phyloP scores from a whole-genome alignment of 2,329 filamentous ascomycete genomes.

The Diaporthe capsici region DNA sequence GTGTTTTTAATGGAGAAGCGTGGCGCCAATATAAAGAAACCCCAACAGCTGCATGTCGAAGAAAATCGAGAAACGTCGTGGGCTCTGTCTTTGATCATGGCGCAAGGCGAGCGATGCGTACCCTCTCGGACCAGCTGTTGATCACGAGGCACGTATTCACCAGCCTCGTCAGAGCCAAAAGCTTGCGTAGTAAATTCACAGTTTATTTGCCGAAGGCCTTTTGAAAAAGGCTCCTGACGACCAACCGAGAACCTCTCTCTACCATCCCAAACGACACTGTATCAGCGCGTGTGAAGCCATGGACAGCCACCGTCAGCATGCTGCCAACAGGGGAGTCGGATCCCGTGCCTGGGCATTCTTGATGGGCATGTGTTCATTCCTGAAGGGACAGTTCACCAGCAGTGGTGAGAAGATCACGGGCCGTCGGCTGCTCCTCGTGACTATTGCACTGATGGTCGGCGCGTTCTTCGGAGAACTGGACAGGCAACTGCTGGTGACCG shows the following conservation, averaged over 20 bases:
- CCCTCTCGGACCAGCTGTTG: too few species aligned
- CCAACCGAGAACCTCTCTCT: rapidly evolving
- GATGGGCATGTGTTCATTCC: background rate
- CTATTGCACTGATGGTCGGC: background rate
- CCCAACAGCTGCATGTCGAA: background rate
- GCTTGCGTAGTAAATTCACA: too few species aligned
- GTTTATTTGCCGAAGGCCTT: too few species aligned
- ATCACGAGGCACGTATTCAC: background rate
- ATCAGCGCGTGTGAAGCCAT: background rate
- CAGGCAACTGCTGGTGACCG: constrained; percentile 11
- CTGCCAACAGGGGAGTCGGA: too few species aligned
- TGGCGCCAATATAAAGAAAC: background rate
- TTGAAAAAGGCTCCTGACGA: too few species aligned
- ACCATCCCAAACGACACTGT: background rate
- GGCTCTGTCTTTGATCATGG: too few species aligned
- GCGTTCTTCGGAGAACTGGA: background rate
- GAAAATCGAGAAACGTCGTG: too few species aligned
- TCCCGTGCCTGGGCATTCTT: background rate
- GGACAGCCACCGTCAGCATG: background rate
- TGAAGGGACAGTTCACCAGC: background rate
- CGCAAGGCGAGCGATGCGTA: too few species aligned
- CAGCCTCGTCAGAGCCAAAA: background rate
- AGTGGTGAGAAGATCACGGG: background rate
- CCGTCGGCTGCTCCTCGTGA: background rate
- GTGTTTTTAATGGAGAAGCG: background rate